Evolutionary conservation across 768 basidiomycete species (phyloP), one percentile per base, ranked within the genome.

Genomic region (Suillus bovinus): DNA sequence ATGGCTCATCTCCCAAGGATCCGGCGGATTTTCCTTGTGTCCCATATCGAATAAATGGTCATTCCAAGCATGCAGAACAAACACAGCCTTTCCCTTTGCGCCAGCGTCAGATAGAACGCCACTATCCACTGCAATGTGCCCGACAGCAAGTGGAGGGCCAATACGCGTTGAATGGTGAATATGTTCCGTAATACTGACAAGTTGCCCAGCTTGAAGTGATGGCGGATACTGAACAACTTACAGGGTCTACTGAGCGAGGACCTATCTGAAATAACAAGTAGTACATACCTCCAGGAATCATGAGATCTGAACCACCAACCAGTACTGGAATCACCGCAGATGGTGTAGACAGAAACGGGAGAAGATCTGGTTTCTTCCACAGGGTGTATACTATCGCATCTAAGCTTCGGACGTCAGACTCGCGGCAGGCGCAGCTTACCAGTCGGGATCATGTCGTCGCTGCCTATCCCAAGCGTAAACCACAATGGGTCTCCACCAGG

Each of bases 231-330:
- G 49, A 11, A 50, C 49, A 4, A 50, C 49, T 50, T 50, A 29
- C 27, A 50, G 29, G 27, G 49, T 20, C 49, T 50, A 29, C 49
- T 50, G 20, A 50, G 49, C 17, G 29, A 20, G 49, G 17, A 20
- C 27, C 1, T 50, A 11, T 20, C 13, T 20, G 2, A 31, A 50
- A 9, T 5, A 5, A 11, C 29, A 31, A 31, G 17, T 50, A 29
- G 10, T 2, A 50, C 49, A 11, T 5, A 50, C 49, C 49, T 50
- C 49, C 49, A 50, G 49, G 49, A 31, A 50, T 31, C 49, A 95
- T 94, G 9, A 94, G 82, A 76, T 95, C 92, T 0, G 93, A 91
- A n/a, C 93, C 93, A 11, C 84, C 85, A 4, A 85, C 77, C 14
- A 95, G 81, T 29, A 87, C 79, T 1, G 88, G 88, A 41, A 93